These are phyloP conservation scores for Aeminium ludgeri DNA, from an alignment of 495 filamentous ascomycete genomes.

Conservation along the genomic window DNA sequence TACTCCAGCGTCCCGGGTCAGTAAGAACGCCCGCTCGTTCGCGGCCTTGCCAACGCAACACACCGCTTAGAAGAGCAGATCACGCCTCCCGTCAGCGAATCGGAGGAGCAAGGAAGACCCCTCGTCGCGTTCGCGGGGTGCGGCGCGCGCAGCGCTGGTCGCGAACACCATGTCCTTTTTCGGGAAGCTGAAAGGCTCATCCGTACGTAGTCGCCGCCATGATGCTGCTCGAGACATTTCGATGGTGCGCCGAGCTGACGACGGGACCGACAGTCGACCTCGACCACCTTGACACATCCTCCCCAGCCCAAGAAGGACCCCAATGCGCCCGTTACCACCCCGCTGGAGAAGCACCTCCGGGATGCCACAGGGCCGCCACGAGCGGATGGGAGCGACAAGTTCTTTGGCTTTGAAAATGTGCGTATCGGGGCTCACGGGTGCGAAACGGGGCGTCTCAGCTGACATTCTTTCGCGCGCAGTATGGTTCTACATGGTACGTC, in stretches of 20 bases:
- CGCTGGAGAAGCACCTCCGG: conserved; percentile 65
- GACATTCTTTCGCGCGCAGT: conserved; percentile 37
- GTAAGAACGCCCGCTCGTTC: no score
- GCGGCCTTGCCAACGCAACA: no score
- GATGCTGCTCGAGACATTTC: neutral
- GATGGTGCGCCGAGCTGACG: neutral
- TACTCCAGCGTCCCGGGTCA: no score
- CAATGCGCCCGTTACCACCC: conserved; percentile 48
- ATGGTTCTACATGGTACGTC: conserved; percentile 91
- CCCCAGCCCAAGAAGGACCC: conserved; percentile 50
- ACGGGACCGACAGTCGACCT: neutral
- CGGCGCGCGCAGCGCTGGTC: no score
- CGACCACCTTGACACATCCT: conserved; percentile 1
- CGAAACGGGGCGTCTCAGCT: no score
- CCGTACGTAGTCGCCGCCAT: conserved; percentile 1
- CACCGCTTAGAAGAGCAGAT: no score
- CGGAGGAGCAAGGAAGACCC: no score
- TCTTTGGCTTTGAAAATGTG: conserved; percentile 97
- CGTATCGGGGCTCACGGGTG: conserved; percentile 23
- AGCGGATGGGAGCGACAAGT: conserved; percentile 88
- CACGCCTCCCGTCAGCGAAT: no score
- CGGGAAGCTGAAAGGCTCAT: conserved; percentile 13
- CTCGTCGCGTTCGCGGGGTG: no score
- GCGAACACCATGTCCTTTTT: conserved; percentile 19
- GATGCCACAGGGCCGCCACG: conserved; percentile 58